phyloP scores from a whole-genome alignment of 768 basidiomycete species.

The Serendipita indica region DNA sequence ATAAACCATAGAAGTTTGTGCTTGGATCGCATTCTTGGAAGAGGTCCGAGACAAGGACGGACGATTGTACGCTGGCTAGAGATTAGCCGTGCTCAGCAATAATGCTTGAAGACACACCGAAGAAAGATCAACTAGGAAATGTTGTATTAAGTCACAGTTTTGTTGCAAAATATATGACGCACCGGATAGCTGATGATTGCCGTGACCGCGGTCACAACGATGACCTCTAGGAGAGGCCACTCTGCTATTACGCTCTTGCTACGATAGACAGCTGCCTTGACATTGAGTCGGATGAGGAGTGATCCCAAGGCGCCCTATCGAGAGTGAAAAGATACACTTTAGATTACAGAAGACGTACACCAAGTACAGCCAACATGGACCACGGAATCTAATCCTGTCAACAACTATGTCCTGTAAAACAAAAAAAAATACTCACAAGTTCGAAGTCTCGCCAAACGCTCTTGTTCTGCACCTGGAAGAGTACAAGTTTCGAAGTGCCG shows the following conservation, averaged over 20 bases:
- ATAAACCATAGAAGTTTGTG: constrained; percentile 58
- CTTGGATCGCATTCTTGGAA: constrained; percentile 72
- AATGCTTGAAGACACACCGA: too few species aligned
- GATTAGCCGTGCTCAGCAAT: background rate
- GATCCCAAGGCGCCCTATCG: constrained; percentile 49
- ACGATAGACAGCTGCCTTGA: constrained; percentile 46
- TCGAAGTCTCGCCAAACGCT: constrained; percentile 62
- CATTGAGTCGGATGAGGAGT: constrained; percentile 49
- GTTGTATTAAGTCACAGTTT: background rate
- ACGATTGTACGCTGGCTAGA: constrained; percentile 43
- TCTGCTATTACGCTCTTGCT: constrained; percentile 38
- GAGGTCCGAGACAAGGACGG: constrained; percentile 69
- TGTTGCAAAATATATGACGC: constrained; percentile 15
- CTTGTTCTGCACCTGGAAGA: constrained; percentile 47
- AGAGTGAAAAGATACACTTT: constrained; percentile 8
- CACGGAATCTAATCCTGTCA: constrained; percentile 61
- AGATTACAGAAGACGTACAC: constrained; percentile 30
- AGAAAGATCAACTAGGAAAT: constrained; percentile 46
- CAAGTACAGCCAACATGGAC: constrained; percentile 45
- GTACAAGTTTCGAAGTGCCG: constrained; percentile 66
- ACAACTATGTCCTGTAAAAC: constrained; percentile 4
- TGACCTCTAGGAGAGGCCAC: constrained; percentile 53
- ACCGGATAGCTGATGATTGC: constrained; percentile 59
- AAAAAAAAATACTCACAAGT: constrained; percentile 30
- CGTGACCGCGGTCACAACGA: constrained; percentile 45